phyloP scores from a whole-genome alignment of 1,284 basidiomycete genomes.

The Ganoderma sinense region DNA sequence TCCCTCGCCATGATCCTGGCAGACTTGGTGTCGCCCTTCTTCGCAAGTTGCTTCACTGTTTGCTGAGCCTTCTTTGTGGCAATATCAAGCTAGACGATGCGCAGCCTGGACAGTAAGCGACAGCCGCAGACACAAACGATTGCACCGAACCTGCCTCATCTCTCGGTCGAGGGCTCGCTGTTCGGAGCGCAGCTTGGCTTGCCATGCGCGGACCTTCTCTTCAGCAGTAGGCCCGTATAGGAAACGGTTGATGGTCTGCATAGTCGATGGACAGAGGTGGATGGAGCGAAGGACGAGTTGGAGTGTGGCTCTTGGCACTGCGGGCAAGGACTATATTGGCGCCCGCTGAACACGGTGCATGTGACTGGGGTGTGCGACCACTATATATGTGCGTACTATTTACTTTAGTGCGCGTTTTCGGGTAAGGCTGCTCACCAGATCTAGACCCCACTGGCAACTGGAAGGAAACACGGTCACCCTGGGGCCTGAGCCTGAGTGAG shows the following conservation, averaged over 20 bases:
- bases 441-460: too few species aligned
- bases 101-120: slow-evolving; percentile 27
- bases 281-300: slow-evolving; percentile 9
- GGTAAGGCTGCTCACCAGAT: too few species aligned
- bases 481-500: too few species aligned
- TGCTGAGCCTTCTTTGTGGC: slow-evolving; percentile 85
- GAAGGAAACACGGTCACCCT: too few species aligned
- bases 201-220: slow-evolving; percentile 91
- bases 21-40: slow-evolving; percentile 92
- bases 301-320: slow-evolving; percentile 17
- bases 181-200: slow-evolving; percentile 82
- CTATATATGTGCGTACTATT: too few species aligned
- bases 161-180: slow-evolving; percentile 87
- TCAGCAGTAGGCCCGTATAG: slow-evolving; percentile 95
- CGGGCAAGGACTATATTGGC: slow-evolving; percentile 11
- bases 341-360: slow-evolving; percentile 27
- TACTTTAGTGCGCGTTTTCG: not conserved
- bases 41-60: slow-evolving; percentile 90
- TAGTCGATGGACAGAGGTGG: slow-evolving; percentile 39
- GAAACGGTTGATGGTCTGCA: slow-evolving; percentile 91
- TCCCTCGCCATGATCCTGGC: slow-evolving; percentile 93
- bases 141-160: slow-evolving; percentile 84
- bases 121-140: slow-evolving; percentile 27
- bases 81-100: slow-evolving; percentile 72
- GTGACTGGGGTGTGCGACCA: slow-evolving; percentile 22